Evolutionary conservation across 495 filamentous ascomycete genomes (phyloP).

Genomic region (Glutinoglossum americanum): DNA sequence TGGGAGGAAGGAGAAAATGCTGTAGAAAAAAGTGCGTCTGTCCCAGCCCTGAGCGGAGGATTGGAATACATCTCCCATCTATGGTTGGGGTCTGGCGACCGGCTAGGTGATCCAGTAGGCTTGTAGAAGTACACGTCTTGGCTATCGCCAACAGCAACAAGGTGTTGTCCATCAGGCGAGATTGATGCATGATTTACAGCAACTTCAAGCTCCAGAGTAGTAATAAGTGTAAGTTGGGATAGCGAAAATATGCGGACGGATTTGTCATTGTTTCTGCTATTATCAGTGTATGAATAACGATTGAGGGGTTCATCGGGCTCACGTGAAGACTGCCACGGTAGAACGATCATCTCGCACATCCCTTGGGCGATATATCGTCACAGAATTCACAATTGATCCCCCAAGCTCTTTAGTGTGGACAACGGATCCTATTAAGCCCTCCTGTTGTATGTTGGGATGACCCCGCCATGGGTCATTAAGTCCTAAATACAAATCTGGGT

Average conservation of each 20-base stretch:
- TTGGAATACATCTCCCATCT: slow-evolving; percentile 1
- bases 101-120: slow-evolving; percentile 17
- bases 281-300: not conserved
- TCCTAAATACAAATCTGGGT: slow-evolving; percentile 37
- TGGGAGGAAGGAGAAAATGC: slow-evolving; percentile 49
- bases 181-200: slow-evolving; percentile 83
- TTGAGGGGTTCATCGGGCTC: slow-evolving; percentile 5
- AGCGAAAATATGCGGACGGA: slow-evolving; percentile 64
- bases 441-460: slow-evolving; percentile 10
- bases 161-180: slow-evolving; percentile 63
- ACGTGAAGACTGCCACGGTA: slow-evolving; percentile 41
- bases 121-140: slow-evolving; percentile 64
- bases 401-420: slow-evolving; percentile 31
- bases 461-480: slow-evolving; percentile 18
- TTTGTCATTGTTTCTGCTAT: slow-evolving; percentile 63
- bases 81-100: slow-evolving; percentile 4
- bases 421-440: slow-evolving; percentile 21
- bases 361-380: slow-evolving; percentile 40
- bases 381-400: slow-evolving; percentile 45
- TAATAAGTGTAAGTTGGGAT: slow-evolving; percentile 34
- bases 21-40: slow-evolving; percentile 39
- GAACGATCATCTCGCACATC: slow-evolving; percentile 21
- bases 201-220: slow-evolving; percentile 47
- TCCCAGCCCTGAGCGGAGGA: not conserved
- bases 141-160: slow-evolving; percentile 73